Evolutionary conservation across 257 asterid species (phyloP), one percentile per base, ranked within the genome.

Genomic region (Nicotiana paniculata): DNA sequence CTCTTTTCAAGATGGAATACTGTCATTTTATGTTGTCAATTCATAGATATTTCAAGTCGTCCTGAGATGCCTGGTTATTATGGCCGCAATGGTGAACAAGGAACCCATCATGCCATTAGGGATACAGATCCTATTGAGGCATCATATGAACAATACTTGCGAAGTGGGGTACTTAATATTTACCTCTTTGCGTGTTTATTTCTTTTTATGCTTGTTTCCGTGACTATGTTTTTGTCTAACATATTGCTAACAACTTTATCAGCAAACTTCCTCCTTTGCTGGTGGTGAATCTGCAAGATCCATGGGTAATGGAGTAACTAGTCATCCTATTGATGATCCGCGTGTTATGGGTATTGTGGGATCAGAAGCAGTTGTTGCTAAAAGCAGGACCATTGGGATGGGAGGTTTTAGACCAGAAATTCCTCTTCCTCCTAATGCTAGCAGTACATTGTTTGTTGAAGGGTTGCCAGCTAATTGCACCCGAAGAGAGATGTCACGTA

Each of bases 401-500:
- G 89, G 86, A 77, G 87, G 91, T 61, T 88, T 88, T 62, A 83
- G 90, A 67, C 91, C 92, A 64, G 97, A 91, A 84, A 81, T 86
- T 86, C 88, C 90, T 21, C 97, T 93, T 53, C 99, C 99, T 61
- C 91, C 93, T 54, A 97, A 95, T 86, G 99, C 99, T 82, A 90
- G 91, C 79, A 90, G 88, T 87, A 95, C 99, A 0, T 87, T 95
- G 85, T 89, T 80, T 74, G 86, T 89, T 83, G 95, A 87, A 64
- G 89, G 90, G 83, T 80, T 89, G 82, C 91, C 93, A 66, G 81
- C 93, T 28, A 86, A 88, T 77, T 90, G 93, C 85, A 88, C 91
- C 70, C 96, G 98, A 68, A 88, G 98, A 83, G 98, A 95, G 86
- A 97, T 93, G 79, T 86, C 97, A 17, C 95, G 97, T 92, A 93